These are phyloP conservation scores for Candida gorgasii DNA, from an alignment of 805 yeast species.

Conservation along the genomic window DNA sequence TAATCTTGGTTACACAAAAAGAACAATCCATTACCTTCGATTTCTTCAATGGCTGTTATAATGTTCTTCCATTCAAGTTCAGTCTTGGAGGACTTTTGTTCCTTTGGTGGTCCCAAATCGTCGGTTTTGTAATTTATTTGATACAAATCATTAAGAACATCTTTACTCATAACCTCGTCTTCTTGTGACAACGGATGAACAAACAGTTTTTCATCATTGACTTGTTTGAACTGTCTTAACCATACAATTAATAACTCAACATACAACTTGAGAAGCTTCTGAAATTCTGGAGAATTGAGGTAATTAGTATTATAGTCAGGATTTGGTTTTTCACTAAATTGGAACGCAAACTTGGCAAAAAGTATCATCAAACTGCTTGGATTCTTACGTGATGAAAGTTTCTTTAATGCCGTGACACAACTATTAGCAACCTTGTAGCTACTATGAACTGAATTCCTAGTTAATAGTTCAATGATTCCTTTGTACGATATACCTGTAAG, in stretches of 20 bases:
- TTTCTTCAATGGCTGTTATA: conserved; percentile 86
- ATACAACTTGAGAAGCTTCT: conserved; percentile 62
- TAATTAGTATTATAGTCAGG: conserved; percentile 56
- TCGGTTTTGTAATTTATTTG: conserved; percentile 47
- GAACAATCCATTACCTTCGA: conserved; percentile 93
- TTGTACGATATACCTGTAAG: conserved; percentile 54
- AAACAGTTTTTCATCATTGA: conserved; percentile 18
- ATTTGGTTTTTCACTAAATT: conserved; percentile 70
- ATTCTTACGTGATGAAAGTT: conserved; percentile 65
- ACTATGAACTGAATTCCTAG: conserved; percentile 73
- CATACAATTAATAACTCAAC: conserved; percentile 81
- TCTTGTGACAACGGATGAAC: conserved; percentile 30
- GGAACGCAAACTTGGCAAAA: conserved; percentile 79
- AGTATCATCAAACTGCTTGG: conserved; percentile 70
- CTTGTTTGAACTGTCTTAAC: conserved; percentile 63
- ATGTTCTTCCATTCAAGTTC: conserved; percentile 76
- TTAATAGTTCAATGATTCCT: conserved; percentile 69
- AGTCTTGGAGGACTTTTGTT: conserved; percentile 22
- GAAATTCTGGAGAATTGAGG: conserved; percentile 61
- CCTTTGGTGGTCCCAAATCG: conserved; percentile 21
- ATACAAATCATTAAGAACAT: conserved; percentile 41
- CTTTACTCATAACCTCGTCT: conserved; percentile 38
- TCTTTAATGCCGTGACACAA: conserved; percentile 61
- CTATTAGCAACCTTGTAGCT: conserved; percentile 63
- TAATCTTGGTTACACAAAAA: conserved; percentile 88